Conservation (phyloP, 2,329 filamentous ascomycete species). For the Fusarium clavum region DNA sequence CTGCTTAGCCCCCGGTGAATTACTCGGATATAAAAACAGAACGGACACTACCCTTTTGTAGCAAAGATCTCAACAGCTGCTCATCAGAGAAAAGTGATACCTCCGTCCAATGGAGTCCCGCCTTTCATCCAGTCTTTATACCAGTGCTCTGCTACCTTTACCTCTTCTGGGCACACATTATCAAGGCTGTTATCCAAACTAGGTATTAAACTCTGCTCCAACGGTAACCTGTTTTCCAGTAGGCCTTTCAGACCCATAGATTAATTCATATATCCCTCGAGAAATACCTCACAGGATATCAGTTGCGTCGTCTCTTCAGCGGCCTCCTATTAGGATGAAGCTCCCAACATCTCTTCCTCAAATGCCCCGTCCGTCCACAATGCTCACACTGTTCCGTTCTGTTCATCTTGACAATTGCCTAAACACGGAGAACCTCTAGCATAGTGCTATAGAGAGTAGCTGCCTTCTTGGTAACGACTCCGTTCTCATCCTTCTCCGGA, state of each 20-base stretch:
- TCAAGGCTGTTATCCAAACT: background rate
- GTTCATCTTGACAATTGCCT: rapidly evolving
- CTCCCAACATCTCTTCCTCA: background rate
- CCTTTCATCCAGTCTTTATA: no score
- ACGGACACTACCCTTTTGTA: no score
- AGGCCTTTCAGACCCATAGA: rapidly evolving
- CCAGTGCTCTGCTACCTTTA: no score
- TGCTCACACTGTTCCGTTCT: no score
- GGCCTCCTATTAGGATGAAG: rapidly evolving
- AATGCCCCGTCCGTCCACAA: background rate
- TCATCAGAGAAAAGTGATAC: no score
- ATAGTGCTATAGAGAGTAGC: rapidly evolving
- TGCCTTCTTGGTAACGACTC: no score
- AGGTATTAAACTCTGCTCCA: background rate
- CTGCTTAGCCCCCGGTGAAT: no score
- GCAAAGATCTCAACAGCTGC: no score
- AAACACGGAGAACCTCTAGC: no score
- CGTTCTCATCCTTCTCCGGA: background rate
- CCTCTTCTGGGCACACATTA: background rate
- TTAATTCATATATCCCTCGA: no score
- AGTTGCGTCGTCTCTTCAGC: background rate
- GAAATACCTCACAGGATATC: rapidly evolving
- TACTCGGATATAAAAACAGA: no score
- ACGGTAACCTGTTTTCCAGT: background rate
- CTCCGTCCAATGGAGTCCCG: no score